phyloP scores from a whole-genome alignment of 2,329 filamentous ascomycete species.

The Colletotrichum liaoningense region DNA sequence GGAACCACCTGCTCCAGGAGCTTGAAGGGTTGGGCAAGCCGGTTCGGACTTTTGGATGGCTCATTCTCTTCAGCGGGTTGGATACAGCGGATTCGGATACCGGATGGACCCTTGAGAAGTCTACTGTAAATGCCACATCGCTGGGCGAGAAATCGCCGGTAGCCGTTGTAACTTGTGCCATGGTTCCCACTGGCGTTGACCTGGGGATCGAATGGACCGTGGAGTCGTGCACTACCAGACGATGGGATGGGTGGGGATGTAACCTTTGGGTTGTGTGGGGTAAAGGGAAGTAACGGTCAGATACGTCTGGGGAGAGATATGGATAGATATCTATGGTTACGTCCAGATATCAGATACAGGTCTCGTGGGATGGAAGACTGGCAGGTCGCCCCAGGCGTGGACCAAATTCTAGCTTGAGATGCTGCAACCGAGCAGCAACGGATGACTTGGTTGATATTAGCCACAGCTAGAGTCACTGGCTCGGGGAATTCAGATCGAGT shows the following conservation, averaged over 20 bases:
- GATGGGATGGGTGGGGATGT: background rate
- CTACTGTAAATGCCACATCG: background rate
- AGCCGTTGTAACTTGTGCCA: background rate
- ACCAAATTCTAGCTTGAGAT: too few relatives aligned
- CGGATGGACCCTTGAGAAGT: background rate
- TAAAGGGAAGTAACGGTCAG: background rate
- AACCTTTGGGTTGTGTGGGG: slow-evolving; percentile 1
- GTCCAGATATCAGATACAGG: background rate
- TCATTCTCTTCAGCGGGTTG: background rate
- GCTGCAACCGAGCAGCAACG: too few relatives aligned
- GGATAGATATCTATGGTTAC: background rate
- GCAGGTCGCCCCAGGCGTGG: too few relatives aligned
- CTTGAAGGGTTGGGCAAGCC: too few relatives aligned
- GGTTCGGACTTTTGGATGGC: too few relatives aligned
- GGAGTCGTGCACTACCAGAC: background rate
- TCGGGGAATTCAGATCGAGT: background rate
- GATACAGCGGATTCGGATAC: background rate
- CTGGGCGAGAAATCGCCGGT: background rate
- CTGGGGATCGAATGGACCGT: background rate
- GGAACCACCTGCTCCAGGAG: background rate
- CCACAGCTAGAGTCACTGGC: too few relatives aligned
- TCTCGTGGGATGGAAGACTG: background rate
- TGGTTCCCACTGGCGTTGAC: background rate
- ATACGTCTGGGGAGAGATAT: background rate
- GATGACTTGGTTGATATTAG: too few relatives aligned